phyloP scores from a whole-genome alignment of 2,329 filamentous ascomycete genomes.

The Colletotrichum higginsianum region DNA sequence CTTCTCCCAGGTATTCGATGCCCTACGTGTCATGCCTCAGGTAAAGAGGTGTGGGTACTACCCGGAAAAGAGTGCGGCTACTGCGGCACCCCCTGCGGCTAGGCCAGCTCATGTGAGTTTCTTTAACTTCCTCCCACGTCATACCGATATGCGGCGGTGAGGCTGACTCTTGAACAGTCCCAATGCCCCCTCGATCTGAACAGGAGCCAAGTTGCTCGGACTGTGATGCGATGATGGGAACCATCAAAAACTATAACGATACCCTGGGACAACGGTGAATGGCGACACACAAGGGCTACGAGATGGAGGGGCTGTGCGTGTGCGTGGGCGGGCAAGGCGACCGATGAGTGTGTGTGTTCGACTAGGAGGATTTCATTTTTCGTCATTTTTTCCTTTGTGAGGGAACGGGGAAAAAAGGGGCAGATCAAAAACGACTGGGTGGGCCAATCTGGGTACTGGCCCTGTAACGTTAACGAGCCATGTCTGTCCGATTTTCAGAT shows the following conservation, averaged over 20 bases:
- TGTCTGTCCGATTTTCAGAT: slow-evolving; percentile 39
- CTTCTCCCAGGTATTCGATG: slow-evolving; percentile 67
- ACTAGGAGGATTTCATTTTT: slow-evolving; percentile 35
- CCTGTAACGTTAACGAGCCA: slow-evolving; percentile 41
- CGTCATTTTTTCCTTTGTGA: slow-evolving; percentile 27
- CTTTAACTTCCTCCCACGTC: slow-evolving; percentile 14
- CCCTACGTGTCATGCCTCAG: slow-evolving; percentile 64
- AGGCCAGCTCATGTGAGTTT: slow-evolving; percentile 40
- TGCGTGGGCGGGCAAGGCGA: slow-evolving; percentile 19
- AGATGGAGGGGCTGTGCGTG: slow-evolving; percentile 5
- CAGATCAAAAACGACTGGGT: slow-evolving; percentile 28
- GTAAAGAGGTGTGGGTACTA: slow-evolving; percentile 70
- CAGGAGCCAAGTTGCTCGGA: slow-evolving; percentile 31
- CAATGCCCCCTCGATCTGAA: slow-evolving; percentile 7
- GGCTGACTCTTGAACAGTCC: slow-evolving; percentile 27
- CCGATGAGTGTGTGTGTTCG: slow-evolving; percentile 27
- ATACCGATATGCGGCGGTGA: slow-evolving; percentile 29
- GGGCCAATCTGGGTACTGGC: slow-evolving; percentile 40
- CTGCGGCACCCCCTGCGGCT: slow-evolving; percentile 63
- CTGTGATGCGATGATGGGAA: slow-evolving; percentile 23
- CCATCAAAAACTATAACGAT: slow-evolving; percentile 37
- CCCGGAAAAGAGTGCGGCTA: slow-evolving; percentile 66
- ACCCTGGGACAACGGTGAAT: slow-evolving; percentile 40
- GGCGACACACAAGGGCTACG: slow-evolving; percentile 31
- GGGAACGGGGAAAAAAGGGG: slow-evolving; percentile 25